phyloP scores from a whole-genome alignment of 2,329 filamentous ascomycete species.

The Falciphora oryzae region DNA sequence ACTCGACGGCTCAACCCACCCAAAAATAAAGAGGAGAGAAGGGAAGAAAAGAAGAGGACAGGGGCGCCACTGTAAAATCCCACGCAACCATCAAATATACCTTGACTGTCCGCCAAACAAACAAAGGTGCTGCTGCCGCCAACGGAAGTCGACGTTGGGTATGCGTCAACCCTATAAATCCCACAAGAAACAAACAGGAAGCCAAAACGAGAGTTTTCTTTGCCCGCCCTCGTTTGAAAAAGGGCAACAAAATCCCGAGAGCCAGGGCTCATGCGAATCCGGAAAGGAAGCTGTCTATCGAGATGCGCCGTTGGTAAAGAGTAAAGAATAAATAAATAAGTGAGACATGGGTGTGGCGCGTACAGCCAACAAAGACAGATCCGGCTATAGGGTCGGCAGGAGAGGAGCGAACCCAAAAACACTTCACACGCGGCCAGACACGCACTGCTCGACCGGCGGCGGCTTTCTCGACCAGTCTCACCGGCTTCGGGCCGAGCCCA shows the following conservation, averaged over 20 bases:
- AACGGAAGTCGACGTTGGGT: background rate
- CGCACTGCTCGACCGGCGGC: slow-evolving; percentile 10
- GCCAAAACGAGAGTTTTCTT: slow-evolving; percentile 1
- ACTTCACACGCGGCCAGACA: slow-evolving; percentile 16
- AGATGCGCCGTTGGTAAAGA: slow-evolving; percentile 1
- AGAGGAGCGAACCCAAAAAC: slow-evolving; percentile 9
- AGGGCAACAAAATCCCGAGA: background rate
- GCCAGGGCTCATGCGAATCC: background rate
- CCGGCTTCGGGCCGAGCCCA: slow-evolving; percentile 47
- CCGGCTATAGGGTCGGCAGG: background rate
- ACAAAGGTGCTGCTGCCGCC: background rate
- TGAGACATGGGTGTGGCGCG: background rate
- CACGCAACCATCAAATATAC: background rate
- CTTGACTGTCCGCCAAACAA: background rate
- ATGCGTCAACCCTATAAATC: background rate
- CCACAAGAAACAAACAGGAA: background rate
- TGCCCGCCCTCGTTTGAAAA: background rate
- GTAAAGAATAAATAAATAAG: slow-evolving; percentile 1
- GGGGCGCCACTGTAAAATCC: background rate
- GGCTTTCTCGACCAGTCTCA: slow-evolving; percentile 16
- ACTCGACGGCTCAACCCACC: background rate
- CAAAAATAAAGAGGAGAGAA: slow-evolving; percentile 1
- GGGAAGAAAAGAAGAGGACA: background rate
- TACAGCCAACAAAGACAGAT: background rate
- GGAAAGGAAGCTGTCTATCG: background rate